Evolutionary conservation across 2,329 filamentous ascomycete genomes (phyloP), one percentile per base, ranked within the genome.

Genomic region (Aspergillus alliaceus): DNA sequence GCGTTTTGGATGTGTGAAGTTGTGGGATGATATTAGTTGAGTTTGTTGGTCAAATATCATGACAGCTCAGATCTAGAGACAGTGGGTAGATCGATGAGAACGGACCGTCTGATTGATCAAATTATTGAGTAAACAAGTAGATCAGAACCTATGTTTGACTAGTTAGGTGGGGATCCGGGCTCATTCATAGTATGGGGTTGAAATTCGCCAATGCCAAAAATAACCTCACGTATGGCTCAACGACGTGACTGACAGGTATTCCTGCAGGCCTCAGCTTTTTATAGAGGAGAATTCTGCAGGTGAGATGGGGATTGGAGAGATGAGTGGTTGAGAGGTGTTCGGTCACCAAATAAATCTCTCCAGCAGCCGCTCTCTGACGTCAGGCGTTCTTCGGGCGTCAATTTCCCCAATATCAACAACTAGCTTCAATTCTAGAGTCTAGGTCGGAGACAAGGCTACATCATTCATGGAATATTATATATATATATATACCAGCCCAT

Each of bases 281-380:
- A 48, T 32, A 48, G 44, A 18, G 18, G 6, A 32, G 6, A 7
- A 18, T 15, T 15, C 44, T 32, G 44, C 44, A 22, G 44, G 44
- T 48, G 29, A 48, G 37, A 37, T 37, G 20, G n/a, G 20, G 29
- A 27, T 18, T 40, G 14, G 29, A 25, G 15, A n/a, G 32, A 27
- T 25, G 55, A 27, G 9, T 57, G 53, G 47, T 18, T 34, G 47
- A 39, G 31, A 39, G 34, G 18, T 18, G 18, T 51, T 39, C 15
- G 31, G 31, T 24, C 22, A 15, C 20, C 37, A 40, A 40, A 40
- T 40, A 24, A 24, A 29, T 34, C 53, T 56, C 60, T 54, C 44
- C 58, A 55, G 51, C 50, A 64, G 55, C 53, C 61, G 61, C 61
- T 32, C 7, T 15, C 59, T 65, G 59, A 61, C 61, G 56, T 60